Evolutionary conservation across 1,284 basidiomycete genomes (phyloP).

Genomic region (Ustilago vetiveriae): DNA sequence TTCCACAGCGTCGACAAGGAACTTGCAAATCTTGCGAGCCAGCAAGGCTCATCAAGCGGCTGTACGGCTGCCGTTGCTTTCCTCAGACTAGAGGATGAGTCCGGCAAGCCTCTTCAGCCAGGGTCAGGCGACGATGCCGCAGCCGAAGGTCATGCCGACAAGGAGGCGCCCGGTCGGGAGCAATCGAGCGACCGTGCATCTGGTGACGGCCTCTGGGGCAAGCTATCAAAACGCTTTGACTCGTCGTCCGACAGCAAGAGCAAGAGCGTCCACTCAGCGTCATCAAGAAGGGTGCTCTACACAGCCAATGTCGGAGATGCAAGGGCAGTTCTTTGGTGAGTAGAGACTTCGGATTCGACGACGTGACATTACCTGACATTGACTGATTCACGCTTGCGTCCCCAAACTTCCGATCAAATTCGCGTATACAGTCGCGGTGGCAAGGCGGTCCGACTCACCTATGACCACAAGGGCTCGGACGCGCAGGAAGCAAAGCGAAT

Average conservation of each 20-base stretch:
- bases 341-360: no score
- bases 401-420: neutral
- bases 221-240: slow-evolving; percentile 34
- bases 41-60: slow-evolving; percentile 91
- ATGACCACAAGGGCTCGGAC: slow-evolving; percentile 98
- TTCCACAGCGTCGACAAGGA: slow-evolving; percentile 89
- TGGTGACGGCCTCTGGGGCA: slow-evolving; percentile 32
- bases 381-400: no score
- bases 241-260: slow-evolving; percentile 20
- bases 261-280: slow-evolving; percentile 1
- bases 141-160: neutral
- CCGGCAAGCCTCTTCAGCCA: slow-evolving; percentile 61
- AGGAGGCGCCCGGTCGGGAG: slow-evolving; percentile 1
- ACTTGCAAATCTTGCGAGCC: slow-evolving; percentile 82
- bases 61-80: slow-evolving; percentile 98
- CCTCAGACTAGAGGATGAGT: slow-evolving; percentile 85
- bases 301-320: slow-evolving; percentile 97
- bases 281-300: slow-evolving; percentile 81
- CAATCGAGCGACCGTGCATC: slow-evolving; percentile 6
- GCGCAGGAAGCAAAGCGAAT: slow-evolving; percentile 97
- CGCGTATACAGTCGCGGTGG: slow-evolving; percentile 74
- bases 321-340: slow-evolving; percentile 80
- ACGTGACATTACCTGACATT: no score
- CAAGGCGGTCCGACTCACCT: slow-evolving; percentile 90
- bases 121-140: neutral